phyloP scores from a whole-genome alignment of 768 basidiomycete species.

The Boletus reticulatus region DNA sequence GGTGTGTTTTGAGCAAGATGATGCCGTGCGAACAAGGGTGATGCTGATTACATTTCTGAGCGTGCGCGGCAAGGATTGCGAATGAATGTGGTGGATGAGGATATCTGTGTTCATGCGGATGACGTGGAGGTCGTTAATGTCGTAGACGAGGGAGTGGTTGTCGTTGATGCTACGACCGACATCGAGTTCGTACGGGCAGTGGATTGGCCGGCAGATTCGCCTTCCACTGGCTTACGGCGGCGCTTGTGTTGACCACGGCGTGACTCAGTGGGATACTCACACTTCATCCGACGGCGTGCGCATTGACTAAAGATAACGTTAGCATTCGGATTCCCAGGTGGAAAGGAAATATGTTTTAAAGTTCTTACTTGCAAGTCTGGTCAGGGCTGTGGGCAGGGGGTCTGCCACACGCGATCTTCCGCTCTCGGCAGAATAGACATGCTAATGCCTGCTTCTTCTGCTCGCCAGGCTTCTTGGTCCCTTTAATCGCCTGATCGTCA shows the following conservation, averaged over 20 bases:
- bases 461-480: conserved; percentile 33
- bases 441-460: conserved; percentile 47
- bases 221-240: conserved; percentile 30
- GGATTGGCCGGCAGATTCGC: conserved; percentile 22
- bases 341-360: conserved; percentile 3
- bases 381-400: conserved; percentile 37
- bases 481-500: conserved; percentile 33
- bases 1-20: conserved; percentile 7
- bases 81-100: background rate
- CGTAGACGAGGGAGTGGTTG: conserved; percentile 16
- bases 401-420: conserved; percentile 50
- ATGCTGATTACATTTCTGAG: conserved; percentile 7
- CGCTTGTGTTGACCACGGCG: conserved; percentile 47
- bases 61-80: conserved; percentile 8
- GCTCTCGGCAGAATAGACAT: conserved; percentile 48
- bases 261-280: conserved; percentile 50
- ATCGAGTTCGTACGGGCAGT: conserved; percentile 21
- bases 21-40: conserved; percentile 8
- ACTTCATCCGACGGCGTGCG: conserved; percentile 43
- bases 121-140: conserved; percentile 19
- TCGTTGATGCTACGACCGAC: conserved; percentile 14
- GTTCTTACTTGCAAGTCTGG: conserved; percentile 45
- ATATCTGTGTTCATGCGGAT: conserved; percentile 18
- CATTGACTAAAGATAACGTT: conserved; percentile 40
- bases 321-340: conserved; percentile 8